Conservation (phyloP, 2,329 filamentous ascomycete genomes). For the Stenocarpella maydis region DNA sequence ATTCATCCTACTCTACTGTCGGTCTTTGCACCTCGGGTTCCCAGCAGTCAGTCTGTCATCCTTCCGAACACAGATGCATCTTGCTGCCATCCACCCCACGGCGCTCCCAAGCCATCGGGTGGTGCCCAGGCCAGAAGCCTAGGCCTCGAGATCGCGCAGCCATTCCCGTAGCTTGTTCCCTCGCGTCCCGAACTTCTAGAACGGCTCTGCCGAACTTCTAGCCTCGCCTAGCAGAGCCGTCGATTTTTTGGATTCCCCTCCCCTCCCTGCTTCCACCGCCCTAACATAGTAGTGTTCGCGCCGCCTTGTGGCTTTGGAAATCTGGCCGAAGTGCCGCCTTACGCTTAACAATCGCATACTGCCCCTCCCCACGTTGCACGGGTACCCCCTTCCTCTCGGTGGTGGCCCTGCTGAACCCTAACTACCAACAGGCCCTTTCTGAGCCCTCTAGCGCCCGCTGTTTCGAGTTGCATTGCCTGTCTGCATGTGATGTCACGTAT, state of each 20-base stretch:
- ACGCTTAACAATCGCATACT: too few species aligned
- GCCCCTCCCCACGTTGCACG: too few species aligned
- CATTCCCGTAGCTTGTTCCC: neutral
- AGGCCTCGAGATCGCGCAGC: neutral
- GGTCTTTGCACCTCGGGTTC: neutral
- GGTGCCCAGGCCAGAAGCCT: too few species aligned
- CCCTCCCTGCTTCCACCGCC: neutral
- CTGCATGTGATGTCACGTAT: slow-evolving; percentile 8
- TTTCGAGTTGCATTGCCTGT: slow-evolving; percentile 7
- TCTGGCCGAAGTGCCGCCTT: too few species aligned
- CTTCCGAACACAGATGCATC: neutral
- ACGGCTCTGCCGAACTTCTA: slow-evolving; percentile 27
- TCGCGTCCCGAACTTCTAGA: slow-evolving; percentile 25
- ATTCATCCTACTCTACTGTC: neutral
- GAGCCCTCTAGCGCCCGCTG: neutral
- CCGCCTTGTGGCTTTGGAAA: neutral
- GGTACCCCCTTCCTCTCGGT: neutral
- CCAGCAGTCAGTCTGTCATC: neutral
- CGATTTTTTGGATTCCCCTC: neutral
- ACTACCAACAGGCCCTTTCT: neutral
- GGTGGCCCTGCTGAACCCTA: slow-evolving; percentile 7
- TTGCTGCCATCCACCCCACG: too few species aligned
- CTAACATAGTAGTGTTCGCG: too few species aligned
- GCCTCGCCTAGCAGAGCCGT: slow-evolving; percentile 5
- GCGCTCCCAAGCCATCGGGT: neutral